A percentile compares a stretch with the other conserved stretches of the same genome.
These are phyloP conservation scores for Paracorniculantispora psalliotae DNA, from an alignment of 2,329 filamentous ascomycete genomes.

Conservation along the genomic window DNA sequence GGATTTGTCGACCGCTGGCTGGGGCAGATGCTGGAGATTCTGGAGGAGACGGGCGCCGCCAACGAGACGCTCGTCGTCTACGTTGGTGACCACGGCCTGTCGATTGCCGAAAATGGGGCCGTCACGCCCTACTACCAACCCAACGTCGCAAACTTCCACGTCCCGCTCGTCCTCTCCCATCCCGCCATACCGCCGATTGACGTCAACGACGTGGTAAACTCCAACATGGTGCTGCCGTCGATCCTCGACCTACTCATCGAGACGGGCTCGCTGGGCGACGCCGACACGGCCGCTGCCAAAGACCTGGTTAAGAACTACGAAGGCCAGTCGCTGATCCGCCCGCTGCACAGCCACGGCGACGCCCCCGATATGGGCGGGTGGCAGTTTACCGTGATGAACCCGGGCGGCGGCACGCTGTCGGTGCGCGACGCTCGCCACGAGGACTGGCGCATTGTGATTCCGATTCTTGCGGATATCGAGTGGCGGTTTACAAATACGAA, in stretches of 20 bases:
- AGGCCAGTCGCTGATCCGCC: constrained; percentile 31
- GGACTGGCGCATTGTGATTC: constrained; percentile 27
- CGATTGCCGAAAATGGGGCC: constrained; percentile 27
- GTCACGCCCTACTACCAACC: constrained; percentile 29
- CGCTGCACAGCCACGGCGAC: constrained; percentile 19
- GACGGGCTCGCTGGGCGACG: constrained; percentile 26
- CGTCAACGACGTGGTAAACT: constrained; percentile 27
- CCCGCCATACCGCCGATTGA: constrained; percentile 28
- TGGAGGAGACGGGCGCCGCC: constrained; percentile 28
- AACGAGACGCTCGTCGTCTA: constrained; percentile 30
- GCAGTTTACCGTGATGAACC: constrained; percentile 31
- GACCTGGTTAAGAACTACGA: constrained; percentile 30
- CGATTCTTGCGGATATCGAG: constrained; percentile 27
- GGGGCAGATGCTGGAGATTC: constrained; percentile 24
- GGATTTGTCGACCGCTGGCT: constrained; percentile 31
- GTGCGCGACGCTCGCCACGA: constrained; percentile 28
- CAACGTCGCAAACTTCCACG: constrained; percentile 29
- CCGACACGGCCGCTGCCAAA: constrained; percentile 21
- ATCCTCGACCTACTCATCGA: constrained; percentile 31
- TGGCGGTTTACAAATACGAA: constrained; percentile 28
- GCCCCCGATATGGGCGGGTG: constrained; percentile 23
- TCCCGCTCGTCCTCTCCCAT: constrained; percentile 29
- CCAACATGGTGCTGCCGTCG: constrained; percentile 30
- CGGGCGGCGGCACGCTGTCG: constrained; percentile 28
- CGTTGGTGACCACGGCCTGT: constrained; percentile 30